Evolutionary conservation across 176 grass and related monocot species (phyloP).

Genomic region (Microstegium vimineum): DNA sequence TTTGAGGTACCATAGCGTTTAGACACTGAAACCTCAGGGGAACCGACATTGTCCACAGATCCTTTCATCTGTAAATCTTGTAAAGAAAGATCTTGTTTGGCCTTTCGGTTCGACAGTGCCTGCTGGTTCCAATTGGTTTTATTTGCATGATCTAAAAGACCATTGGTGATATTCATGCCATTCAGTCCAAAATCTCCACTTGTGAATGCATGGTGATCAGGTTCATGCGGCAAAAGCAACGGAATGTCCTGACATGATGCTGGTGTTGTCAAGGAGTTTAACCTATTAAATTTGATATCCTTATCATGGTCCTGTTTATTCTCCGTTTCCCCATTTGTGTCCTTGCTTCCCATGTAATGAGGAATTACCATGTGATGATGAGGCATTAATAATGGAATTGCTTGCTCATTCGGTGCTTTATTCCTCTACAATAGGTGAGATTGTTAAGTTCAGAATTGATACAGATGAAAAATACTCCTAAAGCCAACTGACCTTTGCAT

Average conservation of each 20-base stretch:
- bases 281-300: conserved; percentile 32
- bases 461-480: neutral
- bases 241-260: conserved; percentile 73
- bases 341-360: conserved; percentile 72
- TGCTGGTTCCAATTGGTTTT: conserved; percentile 36
- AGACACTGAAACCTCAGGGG: conserved; percentile 33
- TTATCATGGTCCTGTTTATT: conserved; percentile 24
- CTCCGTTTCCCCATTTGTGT: conserved; percentile 22
- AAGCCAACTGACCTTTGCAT: conserved; percentile 56
- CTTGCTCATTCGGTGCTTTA: conserved; percentile 77
- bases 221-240: conserved; percentile 66
- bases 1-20: conserved; percentile 18
- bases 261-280: conserved; percentile 28
- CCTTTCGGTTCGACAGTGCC: conserved; percentile 28
- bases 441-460: conserved; percentile 18
- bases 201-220: conserved; percentile 21
- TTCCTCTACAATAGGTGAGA: conserved; percentile 54
- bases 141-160: conserved; percentile 25
- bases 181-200: conserved; percentile 38
- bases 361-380: conserved; percentile 93
- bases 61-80: conserved; percentile 61
- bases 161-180: conserved; percentile 23
- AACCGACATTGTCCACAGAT: conserved; percentile 66
- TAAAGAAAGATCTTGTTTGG: conserved; percentile 39
- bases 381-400: conserved; percentile 84